Percentiles rank a stretch among this genome's conserved stretches.
Conservation (phyloP, 139 green algal genomes). For the Chloropicon primus region DNA sequence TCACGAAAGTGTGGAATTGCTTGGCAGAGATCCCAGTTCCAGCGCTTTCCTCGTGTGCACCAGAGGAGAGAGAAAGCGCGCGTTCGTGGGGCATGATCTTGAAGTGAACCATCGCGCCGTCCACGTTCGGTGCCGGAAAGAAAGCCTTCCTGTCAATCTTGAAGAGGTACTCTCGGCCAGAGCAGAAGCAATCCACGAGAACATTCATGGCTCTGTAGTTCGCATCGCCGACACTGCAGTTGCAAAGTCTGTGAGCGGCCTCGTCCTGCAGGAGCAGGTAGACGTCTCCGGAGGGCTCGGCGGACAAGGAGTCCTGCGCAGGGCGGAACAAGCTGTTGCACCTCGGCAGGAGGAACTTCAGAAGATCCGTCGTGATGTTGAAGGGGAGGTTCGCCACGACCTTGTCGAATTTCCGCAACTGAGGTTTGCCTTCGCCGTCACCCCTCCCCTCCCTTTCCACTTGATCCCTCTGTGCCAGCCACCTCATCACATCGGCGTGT, state of each 20-base stretch:
- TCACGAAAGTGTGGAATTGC: not conserved
- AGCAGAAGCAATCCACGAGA: constrained; percentile 50
- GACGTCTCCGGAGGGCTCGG: not conserved
- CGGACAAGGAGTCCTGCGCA: constrained; percentile 67
- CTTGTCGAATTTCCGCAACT: constrained; percentile 22
- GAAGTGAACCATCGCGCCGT: not conserved
- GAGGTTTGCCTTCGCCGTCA: not conserved
- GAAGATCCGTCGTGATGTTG: constrained; percentile 90
- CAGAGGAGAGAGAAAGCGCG: not conserved
- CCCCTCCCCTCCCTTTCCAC: not conserved
- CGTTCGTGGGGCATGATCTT: not conserved
- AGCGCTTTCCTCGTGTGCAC: not conserved
- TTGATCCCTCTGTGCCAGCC: constrained; percentile 8
- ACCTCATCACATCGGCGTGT: constrained; percentile 48
- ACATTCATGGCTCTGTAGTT: constrained; percentile 78
- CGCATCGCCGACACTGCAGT: constrained; percentile 14
- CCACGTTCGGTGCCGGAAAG: not conserved
- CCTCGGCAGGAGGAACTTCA: constrained; percentile 60
- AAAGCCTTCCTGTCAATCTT: constrained; percentile 10
- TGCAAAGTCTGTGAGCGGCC: constrained; percentile 44
- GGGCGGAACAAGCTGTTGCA: constrained; percentile 39
- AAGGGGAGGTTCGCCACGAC: constrained; percentile 93
- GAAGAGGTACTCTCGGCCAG: constrained; percentile 41
- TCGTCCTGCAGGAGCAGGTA: constrained; percentile 41
- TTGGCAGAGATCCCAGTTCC: not conserved